A percentile compares a stretch with the other conserved stretches of the same genome.
Conservation (phyloP, 768 basidiomycete genomes). For the Leccinum subtestaceum region DNA sequence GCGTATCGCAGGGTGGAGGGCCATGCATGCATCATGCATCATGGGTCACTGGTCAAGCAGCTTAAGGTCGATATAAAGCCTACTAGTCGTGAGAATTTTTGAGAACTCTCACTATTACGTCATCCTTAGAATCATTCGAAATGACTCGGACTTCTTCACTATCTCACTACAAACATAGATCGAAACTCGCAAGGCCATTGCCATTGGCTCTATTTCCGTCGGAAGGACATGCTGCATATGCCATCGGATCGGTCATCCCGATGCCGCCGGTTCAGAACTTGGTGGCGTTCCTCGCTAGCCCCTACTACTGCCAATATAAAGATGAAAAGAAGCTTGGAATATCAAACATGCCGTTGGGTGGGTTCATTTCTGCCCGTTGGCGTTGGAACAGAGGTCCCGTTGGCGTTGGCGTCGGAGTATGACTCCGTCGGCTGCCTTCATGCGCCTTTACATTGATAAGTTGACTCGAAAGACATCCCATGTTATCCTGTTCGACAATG, state of each 20-base stretch:
- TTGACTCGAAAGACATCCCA: no score
- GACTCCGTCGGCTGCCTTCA: not conserved
- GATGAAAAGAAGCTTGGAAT: not conserved
- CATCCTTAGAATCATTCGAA: not conserved
- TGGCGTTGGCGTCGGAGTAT: not conserved
- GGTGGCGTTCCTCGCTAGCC: not conserved
- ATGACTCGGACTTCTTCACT: no score
- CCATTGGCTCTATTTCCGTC: not conserved
- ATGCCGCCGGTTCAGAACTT: not conserved
- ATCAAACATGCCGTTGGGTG: not conserved
- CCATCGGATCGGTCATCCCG: not conserved
- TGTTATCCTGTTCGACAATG: not conserved
- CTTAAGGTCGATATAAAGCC: not conserved
- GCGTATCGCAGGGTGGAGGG: no score
- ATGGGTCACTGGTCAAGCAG: no score
- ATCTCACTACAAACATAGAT: no score
- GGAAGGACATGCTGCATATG: not conserved
- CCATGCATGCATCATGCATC: no score
- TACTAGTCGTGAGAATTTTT: not conserved
- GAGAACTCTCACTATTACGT: not conserved
- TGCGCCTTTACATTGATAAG: no score
- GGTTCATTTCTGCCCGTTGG: not conserved
- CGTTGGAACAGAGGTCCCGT: not conserved
- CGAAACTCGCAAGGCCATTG: not conserved
- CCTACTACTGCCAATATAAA: not conserved